A percentile compares a stretch with the other conserved stretches of the same genome.
Conservation (phyloP, 805 yeast genomes). For the Metschnikowia amazonensis region DNA sequence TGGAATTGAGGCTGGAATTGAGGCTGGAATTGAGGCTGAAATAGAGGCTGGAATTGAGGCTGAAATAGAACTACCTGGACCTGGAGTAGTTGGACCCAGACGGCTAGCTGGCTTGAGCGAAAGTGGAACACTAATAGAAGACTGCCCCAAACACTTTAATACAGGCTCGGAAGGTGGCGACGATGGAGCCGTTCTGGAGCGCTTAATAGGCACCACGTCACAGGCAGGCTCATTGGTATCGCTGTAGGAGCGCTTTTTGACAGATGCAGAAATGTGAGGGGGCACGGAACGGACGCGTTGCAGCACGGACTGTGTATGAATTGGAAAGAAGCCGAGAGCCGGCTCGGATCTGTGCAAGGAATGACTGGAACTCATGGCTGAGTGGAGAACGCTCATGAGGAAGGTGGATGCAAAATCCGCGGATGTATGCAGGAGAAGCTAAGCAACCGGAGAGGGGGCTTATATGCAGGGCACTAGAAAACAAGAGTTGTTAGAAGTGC, state of each 20-base stretch:
- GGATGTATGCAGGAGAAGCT: not conserved
- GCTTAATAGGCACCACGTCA: not conserved
- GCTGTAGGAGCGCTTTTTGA: slow-evolving; percentile 28
- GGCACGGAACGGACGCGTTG: slow-evolving; percentile 2
- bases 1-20: too few species aligned
- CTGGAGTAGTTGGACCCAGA: too few species aligned
- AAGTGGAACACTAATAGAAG: not conserved
- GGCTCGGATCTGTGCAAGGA: slow-evolving; percentile 2
- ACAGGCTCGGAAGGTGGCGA: slow-evolving; percentile 8
- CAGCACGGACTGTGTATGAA: not conserved
- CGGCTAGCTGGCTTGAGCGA: too few species aligned
- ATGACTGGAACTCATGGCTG: slow-evolving; percentile 2
- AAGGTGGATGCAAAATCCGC: slow-evolving; percentile 3
- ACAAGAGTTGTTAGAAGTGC: too few species aligned
- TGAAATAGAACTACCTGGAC: too few species aligned
- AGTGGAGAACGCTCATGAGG: not conserved
- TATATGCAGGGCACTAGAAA: not conserved
- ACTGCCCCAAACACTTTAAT: not conserved
- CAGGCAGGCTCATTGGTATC: slow-evolving; percentile 13
- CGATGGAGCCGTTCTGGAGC: slow-evolving; percentile 16
- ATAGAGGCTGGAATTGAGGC: too few species aligned
- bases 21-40: too few species aligned
- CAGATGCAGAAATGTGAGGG: slow-evolving; percentile 1
- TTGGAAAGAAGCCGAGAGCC: slow-evolving; percentile 2
- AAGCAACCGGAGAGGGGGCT: not conserved